Base-by-base conservation (phyloP, 345 rosid species). In the Brassica cretica region DNA sequence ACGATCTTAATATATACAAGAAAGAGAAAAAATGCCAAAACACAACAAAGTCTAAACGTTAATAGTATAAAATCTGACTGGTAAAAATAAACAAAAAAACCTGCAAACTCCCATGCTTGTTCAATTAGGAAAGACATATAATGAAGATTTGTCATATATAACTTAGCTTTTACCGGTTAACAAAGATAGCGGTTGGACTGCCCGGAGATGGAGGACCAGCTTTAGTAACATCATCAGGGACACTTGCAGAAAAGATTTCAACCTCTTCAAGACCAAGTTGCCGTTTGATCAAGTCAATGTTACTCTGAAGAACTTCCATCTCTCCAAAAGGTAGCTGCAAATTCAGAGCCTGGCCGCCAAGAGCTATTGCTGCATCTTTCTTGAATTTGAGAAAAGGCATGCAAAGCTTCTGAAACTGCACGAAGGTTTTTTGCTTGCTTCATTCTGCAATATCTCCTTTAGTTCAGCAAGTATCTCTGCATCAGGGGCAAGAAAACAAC, bases 301-400 rank as follows among this genome's bases (percentile, higher is more conserved):
- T 94, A 84, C 87, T 90, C 73, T 27, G 32, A 72, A 91, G 97
- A 29, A 92, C 97, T 62, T 86, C 93, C 35, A 88, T 86, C 84
- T 94, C 98, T 74, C 94, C n/a, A 82, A 94, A 94, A 2, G 97
- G 91, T 6, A 90, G 84, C 83, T 74, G 87, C 84, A 94, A 82
- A 83, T 92, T 87, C 81, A 94, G 82, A 62, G 95, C 90, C 46
- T 89, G 91, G 56, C 66, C 64, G 29, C 98, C 98, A 8, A 94
- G 76, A 55, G 88, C 78, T 64, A 81, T 75, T 2, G 93, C 86
- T 82, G 92, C 89, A 24, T 88, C 89, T 82, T 88, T 92, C 84
- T 88, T 92, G 75, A 92, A 92, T 76, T 86, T 92, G 82, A 94
- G 67, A 86, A 92, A 92, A 68, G 97, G 97, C 97, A 90, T 88